Base-by-base conservation (phyloP, 2,329 filamentous ascomycete genomes). In the Simplicillium sp. region DNA sequence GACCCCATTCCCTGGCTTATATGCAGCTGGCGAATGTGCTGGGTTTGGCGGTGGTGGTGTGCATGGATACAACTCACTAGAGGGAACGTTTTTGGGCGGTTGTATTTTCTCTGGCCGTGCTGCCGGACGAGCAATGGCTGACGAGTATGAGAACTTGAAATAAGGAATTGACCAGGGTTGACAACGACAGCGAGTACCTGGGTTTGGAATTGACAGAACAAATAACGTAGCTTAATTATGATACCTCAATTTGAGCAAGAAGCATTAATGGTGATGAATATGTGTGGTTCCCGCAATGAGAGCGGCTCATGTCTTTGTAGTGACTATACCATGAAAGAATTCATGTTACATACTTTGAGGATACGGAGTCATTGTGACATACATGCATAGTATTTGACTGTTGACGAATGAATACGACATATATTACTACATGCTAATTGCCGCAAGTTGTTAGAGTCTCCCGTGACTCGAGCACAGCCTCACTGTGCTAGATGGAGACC, bases 1-100 rank as follows among this genome's bases (percentile, higher is more conserved):
- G 9, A 56, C 51, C 7, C 46, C 54, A 0, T 78, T 80, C 49
- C 62, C 68, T 0, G 75, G 75, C 0, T 49, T 80, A 12, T 80
- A 78, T 41, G 75, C 76, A 1, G 76, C 75, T 0, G 76, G 76
- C 6, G 76, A 80, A 52, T 73, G 62, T 1, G 74, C 75, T 0
- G 76, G 76, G 0, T 80, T 80, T 43, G 76, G 76, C 0, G 76
- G 77, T 2, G 76, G 76, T 2, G 76, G 77, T 13, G 71, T 80
- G 1, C 77, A 80, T 47, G 77, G 76, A 0, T 80, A 80, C 49
- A 77, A 65, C 48, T 72, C 76, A 2, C 67, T 80, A 29, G 76
- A 80, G 54, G 76, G 77, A 1, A 80, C 76, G 0, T 80, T 80
- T 50, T 49, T 80, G 4, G 76, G 76, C 12, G 76, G 76, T 1